Conservation (phyloP, 2,329 filamentous ascomycete genomes). For the Verticillium dahliae region DNA sequence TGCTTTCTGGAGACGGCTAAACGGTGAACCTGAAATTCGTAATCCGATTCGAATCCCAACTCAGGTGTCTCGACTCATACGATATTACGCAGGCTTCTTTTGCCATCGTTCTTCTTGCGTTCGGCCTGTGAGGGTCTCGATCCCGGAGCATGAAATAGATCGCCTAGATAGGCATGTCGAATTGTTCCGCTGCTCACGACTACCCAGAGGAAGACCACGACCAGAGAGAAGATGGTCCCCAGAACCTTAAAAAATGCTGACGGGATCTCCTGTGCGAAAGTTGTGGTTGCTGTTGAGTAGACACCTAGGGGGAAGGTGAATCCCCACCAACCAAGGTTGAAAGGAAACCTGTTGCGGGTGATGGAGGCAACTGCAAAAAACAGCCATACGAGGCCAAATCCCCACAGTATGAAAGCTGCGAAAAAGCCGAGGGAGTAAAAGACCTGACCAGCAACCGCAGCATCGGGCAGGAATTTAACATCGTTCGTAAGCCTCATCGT, state of each 20-base stretch:
- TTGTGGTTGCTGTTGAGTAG: slow-evolving; percentile 31
- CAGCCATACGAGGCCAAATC: slow-evolving; percentile 36
- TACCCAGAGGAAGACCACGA: slow-evolving; percentile 34
- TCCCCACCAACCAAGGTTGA: slow-evolving; percentile 42
- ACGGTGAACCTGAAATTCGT: too few species aligned
- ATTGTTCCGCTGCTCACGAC: slow-evolving; percentile 31
- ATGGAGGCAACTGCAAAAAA: slow-evolving; percentile 35
- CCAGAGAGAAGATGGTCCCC: slow-evolving; percentile 31
- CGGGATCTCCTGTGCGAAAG: slow-evolving; percentile 31
- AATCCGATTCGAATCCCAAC: background rate
- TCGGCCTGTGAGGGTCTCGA: background rate
- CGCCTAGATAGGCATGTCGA: slow-evolving; percentile 27
- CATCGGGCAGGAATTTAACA: slow-evolving; percentile 22
- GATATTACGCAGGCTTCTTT: background rate
- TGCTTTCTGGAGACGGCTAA: background rate
- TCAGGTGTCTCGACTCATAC: background rate
- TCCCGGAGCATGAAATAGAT: slow-evolving; percentile 35
- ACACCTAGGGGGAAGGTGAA: slow-evolving; percentile 41
- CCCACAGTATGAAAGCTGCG: slow-evolving; percentile 34
- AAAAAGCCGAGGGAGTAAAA: slow-evolving; percentile 52
- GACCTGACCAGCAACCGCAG: slow-evolving; percentile 39
- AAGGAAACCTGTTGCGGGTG: slow-evolving; percentile 30
- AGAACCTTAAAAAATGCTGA: slow-evolving; percentile 36
- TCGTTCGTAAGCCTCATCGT: slow-evolving; percentile 25
- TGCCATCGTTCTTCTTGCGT: background rate